Base-by-base conservation (phyloP, 2,329 filamentous ascomycete genomes). In the Curvularia hawaiiensis region DNA sequence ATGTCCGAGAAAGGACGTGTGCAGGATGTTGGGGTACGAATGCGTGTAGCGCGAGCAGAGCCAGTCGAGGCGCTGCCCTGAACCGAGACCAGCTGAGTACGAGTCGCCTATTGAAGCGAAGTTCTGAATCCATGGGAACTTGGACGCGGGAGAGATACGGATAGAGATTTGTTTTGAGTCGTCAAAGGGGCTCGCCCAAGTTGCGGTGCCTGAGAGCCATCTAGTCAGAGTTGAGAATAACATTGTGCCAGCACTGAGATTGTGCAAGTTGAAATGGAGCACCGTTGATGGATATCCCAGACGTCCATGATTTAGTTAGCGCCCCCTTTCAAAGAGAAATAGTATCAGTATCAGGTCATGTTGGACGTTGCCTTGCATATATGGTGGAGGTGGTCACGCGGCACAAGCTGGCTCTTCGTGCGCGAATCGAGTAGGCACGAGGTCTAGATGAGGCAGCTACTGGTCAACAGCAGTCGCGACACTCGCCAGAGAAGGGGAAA, bases 41-140 rank as follows among this genome's bases (percentile, higher is more conserved):
- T 56, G 46, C 3, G 61, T 54, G 44, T 75, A 73, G 5, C 72
- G 63, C 9, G 66, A 70, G 53, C 73, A 74, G 2, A 52, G 56
- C 54, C 64, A 72, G 55, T 73, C 68, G 6, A 71, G 50, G 14
- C 68, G 63, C 14, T 52, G 33, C 18, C 71, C 70, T 14, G 66
- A 63, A 16, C 71, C 70, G 2, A 75, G 48, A 16, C 71, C 72
- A 20, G 72, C 65, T 14, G 70, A 61, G 56, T 73, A 75, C 0
- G 70, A 73, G 51, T 75, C 71, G 43, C 70, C 70, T 12, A 74
- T 66, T 0, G 70, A 71, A 9, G 68, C 69, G 44, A 70, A 67
- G 6, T 38, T 68, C 8, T 56, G 56, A 31, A 74, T 64, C 67
- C 66, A 71, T 18, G 66, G 54, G 30, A 63, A 60, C 12, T 33